Conservation (phyloP, 2,329 filamentous ascomycete genomes). For the Pseudocercospora musae region DNA sequence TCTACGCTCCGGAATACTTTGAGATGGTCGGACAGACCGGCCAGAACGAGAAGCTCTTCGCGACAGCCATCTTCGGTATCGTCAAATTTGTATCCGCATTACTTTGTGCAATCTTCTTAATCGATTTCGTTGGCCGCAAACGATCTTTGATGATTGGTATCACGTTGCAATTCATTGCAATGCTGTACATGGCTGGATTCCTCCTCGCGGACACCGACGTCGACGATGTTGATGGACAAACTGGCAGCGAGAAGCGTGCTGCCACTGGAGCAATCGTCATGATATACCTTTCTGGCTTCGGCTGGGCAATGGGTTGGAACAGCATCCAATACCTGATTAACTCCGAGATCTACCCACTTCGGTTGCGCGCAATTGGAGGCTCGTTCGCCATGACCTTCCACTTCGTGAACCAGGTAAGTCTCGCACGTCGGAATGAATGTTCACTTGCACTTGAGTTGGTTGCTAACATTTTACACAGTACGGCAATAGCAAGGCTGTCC, state of each 20-base stretch:
- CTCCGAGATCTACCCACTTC: conserved; percentile 72
- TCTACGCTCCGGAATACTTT: conserved; percentile 74
- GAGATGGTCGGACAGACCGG: conserved; percentile 67
- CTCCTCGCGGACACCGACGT: conserved; percentile 59
- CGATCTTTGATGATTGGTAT: conserved; percentile 47
- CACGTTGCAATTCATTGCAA: conserved; percentile 37
- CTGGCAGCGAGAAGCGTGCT: conserved; percentile 51
- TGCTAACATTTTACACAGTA: conserved; percentile 43
- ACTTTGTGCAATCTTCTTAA: conserved; percentile 71
- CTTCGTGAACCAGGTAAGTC: conserved; percentile 56
- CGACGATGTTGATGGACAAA: conserved; percentile 49
- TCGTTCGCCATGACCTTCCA: conserved; percentile 74
- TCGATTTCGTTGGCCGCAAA: conserved; percentile 76
- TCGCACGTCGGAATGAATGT: background rate
- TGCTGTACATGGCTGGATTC: conserved; percentile 56
- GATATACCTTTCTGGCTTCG: conserved; percentile 56
- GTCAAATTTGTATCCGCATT: conserved; percentile 68
- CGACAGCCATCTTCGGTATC: conserved; percentile 72
- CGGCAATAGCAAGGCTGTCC: conserved; percentile 71
- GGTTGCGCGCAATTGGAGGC: conserved; percentile 67
- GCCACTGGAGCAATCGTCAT: conserved; percentile 61
- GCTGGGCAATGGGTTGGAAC: conserved; percentile 59
- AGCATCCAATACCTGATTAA: conserved; percentile 68
- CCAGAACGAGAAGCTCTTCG: conserved; percentile 64
- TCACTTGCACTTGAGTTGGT: background rate